A percentile compares a stretch with the other conserved stretches of the same genome.
phyloP scores from a whole-genome alignment of 179 eudicot species.

The Dionaea muscipula region DNA sequence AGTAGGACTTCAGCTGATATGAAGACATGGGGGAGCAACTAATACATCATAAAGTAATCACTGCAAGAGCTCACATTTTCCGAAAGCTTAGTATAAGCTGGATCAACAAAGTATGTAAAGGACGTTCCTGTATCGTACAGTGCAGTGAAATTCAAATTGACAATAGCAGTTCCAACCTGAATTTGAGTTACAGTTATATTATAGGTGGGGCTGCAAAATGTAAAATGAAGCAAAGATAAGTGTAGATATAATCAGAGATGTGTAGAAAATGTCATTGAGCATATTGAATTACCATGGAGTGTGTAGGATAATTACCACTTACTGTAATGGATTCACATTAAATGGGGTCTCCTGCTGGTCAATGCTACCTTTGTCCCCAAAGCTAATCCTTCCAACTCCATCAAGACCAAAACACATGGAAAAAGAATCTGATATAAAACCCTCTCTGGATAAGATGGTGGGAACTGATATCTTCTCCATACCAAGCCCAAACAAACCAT shows the following conservation, averaged over 20 bases:
- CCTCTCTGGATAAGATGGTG: constrained; percentile 58
- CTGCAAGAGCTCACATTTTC: constrained; percentile 34
- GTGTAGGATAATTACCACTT: constrained; percentile 32
- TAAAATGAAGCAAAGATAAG: constrained; percentile 5
- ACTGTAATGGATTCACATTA: constrained; percentile 56
- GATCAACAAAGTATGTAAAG: constrained; percentile 66
- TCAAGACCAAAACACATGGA: constrained; percentile 92
- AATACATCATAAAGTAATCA: background rate
- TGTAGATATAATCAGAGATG: background rate
- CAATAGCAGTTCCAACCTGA: constrained; percentile 36
- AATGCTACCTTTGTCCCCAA: constrained; percentile 81
- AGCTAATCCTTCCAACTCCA: constrained; percentile 75
- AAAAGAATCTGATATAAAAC: constrained; percentile 71
- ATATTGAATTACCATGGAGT: constrained; percentile 11
- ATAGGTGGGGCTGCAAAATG: constrained; percentile 49
- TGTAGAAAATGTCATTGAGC: too few relatives aligned
- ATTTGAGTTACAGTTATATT: constrained; percentile 53
- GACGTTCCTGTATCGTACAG: constrained; percentile 92
- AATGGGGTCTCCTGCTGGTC: constrained; percentile 71
- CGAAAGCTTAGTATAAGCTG: constrained; percentile 55
- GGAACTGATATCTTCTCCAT: constrained; percentile 80
- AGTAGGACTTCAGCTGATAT: background rate
- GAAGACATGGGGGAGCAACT: background rate
- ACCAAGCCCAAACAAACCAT: constrained; percentile 96
- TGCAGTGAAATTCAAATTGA: constrained; percentile 49